Evolutionary conservation across 345 rosid genomes (phyloP), one percentile per base, ranked within the genome.

Genomic region (Laguncularia racemosa): DNA sequence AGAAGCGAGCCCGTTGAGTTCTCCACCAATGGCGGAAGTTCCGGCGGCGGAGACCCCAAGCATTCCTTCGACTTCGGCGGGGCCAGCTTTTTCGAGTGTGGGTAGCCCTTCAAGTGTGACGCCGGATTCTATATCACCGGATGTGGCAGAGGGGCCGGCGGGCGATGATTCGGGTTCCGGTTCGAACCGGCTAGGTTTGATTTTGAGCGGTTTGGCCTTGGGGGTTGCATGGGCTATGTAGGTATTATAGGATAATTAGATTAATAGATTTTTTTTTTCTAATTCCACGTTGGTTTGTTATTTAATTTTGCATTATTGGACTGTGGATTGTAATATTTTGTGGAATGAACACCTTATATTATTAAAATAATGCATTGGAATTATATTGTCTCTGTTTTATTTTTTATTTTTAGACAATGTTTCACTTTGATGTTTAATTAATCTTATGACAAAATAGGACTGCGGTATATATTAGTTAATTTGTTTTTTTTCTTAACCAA

Each of bases 61-160:
- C 59, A 65, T 67, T 62, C 73, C 79, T n/a, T n/a, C n/a, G 13
- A 71, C 70, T 61, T 71, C 76, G 12, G 73, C 73, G 16, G 57
- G 73, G 6, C 73, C 75, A 3, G 64, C 55, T 2, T 73, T 73
- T 55, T 73, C 77, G 3, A 62, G 50, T 19, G 20, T 50, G 15
- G 44, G 14, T 23, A 50, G 68, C 44, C 61, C 68, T 8, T 55
- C 61, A 1, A 56, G 50, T 45, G 61, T 18, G 43, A 12, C 13
- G 2, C 66, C 68, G 10, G 48, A 13, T 17, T 52, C 59, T 55
- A 26, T 44, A 21, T 43, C 71, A 2, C 74, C 69, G 13, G 74
- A 61, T 47, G 59, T 53, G 0, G 76, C 80, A 14, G 50, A 12
- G 50, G 38, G 68, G 21, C 76, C 74, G 45, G 67, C 49, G 14